Conservation (phyloP, 1,139 yeast species). For the Sugiyamaella castrensis region DNA sequence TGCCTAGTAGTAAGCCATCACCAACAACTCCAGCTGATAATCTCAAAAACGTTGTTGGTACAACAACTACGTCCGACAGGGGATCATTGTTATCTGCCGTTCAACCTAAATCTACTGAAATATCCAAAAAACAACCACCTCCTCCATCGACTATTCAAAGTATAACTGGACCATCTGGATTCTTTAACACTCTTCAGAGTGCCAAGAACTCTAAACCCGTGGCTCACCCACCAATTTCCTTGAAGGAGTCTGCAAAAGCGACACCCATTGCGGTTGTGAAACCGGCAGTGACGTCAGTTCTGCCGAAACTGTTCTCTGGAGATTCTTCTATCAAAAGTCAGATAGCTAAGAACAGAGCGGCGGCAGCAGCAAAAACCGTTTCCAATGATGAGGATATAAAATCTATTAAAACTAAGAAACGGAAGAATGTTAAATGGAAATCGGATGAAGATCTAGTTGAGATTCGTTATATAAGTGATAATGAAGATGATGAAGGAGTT, state of each 20-base stretch:
- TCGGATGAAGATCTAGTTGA: conserved; percentile 39
- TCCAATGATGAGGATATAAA: conserved; percentile 1
- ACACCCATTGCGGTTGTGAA: conserved; percentile 12
- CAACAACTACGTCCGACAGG: neutral
- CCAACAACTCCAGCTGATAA: neutral
- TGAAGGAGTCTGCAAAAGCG: conserved; percentile 9
- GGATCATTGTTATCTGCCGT: neutral
- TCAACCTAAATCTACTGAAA: neutral
- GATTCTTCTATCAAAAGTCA: conserved; percentile 18
- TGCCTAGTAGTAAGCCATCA: neutral
- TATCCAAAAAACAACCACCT: neutral
- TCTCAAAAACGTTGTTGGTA: neutral
- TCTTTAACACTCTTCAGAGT: conserved; percentile 5
- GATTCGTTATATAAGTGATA: conserved; percentile 43
- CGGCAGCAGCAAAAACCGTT: conserved; percentile 8
- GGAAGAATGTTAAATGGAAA: conserved; percentile 37
- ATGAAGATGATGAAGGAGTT: conserved; percentile 34
- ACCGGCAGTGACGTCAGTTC: conserved; percentile 1
- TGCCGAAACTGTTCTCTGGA: conserved; percentile 21
- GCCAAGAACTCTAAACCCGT: conserved; percentile 6
- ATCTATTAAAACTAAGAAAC: conserved; percentile 14
- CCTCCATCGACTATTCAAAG: neutral
- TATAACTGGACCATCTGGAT: conserved; percentile 3
- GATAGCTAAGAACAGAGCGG: conserved; percentile 18
- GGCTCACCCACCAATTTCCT: neutral